phyloP scores from a whole-genome alignment of 2,329 filamentous ascomycete species.

The Claviceps fusiformis region DNA sequence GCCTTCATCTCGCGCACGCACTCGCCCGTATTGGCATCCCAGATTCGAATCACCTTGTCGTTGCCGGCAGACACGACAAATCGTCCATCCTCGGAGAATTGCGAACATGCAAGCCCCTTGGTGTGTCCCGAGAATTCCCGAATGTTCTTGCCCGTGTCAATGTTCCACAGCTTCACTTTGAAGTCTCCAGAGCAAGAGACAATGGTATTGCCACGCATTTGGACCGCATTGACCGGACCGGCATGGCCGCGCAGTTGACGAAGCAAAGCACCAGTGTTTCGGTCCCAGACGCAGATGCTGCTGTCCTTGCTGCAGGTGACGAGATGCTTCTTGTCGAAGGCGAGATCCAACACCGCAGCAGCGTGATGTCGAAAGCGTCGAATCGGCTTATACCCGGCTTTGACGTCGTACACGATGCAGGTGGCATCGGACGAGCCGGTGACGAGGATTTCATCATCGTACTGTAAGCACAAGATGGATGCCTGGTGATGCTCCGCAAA shows the following conservation, averaged over 20 bases:
- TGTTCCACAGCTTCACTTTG: constrained; percentile 88
- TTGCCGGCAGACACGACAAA: constrained; percentile 91
- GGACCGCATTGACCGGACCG: constrained; percentile 91
- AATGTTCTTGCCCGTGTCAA: constrained; percentile 74
- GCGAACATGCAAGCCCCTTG: constrained; percentile 86
- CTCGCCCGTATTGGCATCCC: constrained; percentile 82
- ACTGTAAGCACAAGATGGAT: constrained; percentile 89
- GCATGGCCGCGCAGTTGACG: constrained; percentile 73
- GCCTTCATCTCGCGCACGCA: constrained; percentile 69
- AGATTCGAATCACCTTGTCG: constrained; percentile 89
- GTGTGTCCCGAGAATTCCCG: constrained; percentile 85
- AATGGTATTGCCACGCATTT: constrained; percentile 82
- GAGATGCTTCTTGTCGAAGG: constrained; percentile 83
- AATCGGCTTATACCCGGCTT: constrained; percentile 64
- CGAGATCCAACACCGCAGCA: constrained; percentile 84
- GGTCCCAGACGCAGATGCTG: constrained; percentile 89
- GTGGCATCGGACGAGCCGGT: constrained; percentile 88
- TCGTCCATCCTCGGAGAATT: constrained; percentile 90
- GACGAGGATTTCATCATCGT: constrained; percentile 82
- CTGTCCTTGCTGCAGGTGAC: constrained; percentile 95
- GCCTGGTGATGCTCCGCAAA: constrained; percentile 66
- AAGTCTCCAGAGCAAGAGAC: constrained; percentile 93
- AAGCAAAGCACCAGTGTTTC: constrained; percentile 59
- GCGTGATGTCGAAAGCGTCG: constrained; percentile 65
- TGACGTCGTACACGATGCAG: constrained; percentile 83